Evolutionary conservation across 2,329 filamentous ascomycete species (phyloP).

Genomic region (Fusarium citri): DNA sequence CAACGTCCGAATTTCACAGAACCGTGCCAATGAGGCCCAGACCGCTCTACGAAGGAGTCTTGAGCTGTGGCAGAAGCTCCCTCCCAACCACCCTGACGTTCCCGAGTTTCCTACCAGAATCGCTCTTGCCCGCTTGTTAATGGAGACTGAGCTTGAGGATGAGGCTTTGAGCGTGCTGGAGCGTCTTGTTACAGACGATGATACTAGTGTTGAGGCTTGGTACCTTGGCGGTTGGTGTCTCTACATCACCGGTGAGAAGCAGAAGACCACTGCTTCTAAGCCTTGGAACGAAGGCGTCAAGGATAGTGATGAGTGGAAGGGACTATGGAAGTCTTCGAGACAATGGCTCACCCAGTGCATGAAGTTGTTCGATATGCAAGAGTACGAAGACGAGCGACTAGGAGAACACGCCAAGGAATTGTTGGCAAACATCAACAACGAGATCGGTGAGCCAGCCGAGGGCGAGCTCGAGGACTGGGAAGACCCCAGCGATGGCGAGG

Average conservation of each 20-base stretch:
- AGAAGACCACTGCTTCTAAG: conserved; percentile 55
- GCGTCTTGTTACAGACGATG: conserved; percentile 86
- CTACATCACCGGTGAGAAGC: conserved; percentile 80
- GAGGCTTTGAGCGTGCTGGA: conserved; percentile 89
- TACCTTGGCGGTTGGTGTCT: conserved; percentile 96
- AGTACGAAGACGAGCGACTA: conserved; percentile 87
- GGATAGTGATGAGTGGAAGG: conserved; percentile 65
- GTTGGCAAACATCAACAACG: conserved; percentile 70
- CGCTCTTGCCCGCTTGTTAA: conserved; percentile 83
- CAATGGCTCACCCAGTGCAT: conserved; percentile 87
- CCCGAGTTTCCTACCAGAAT: conserved; percentile 90
- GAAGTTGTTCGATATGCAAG: conserved; percentile 79
- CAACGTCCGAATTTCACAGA: conserved; percentile 91
- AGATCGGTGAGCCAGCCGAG: conserved; percentile 70
- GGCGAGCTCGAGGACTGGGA: conserved; percentile 68
- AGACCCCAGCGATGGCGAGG: conserved; percentile 63
- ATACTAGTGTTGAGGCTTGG: conserved; percentile 95
- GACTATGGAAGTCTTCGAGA: conserved; percentile 77
- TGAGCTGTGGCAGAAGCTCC: conserved; percentile 83
- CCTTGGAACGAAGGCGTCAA: conserved; percentile 46
- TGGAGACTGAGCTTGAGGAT: conserved; percentile 89
- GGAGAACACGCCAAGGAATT: conserved; percentile 81
- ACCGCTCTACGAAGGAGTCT: conserved; percentile 83
- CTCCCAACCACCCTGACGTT: conserved; percentile 75
- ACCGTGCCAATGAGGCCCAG: conserved; percentile 80